Base-by-base conservation (phyloP, 1,139 yeast genomes). In the Taphrina pruni region DNA sequence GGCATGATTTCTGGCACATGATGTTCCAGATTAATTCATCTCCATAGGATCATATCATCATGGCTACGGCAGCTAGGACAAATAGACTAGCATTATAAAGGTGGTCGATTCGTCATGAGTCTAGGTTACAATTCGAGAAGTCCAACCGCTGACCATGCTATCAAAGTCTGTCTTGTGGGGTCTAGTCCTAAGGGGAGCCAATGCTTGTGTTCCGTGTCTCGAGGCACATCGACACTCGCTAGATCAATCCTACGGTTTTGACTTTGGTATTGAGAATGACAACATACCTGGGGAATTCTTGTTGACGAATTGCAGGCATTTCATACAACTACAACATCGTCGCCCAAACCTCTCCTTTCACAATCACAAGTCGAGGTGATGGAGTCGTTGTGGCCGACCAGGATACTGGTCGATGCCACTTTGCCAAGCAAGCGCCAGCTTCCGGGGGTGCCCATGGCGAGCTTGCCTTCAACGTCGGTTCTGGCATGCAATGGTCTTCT, bases 401-500 rank as follows among this genome's bases (percentile, higher is more conserved):
- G 20, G 36, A 21, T 17, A n/a, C 50, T 17, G 60, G 50, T 8
- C 32, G 21, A 21, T 56, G 60, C 20, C 46, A 56, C 14, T 38
- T 56, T 12, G 26, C 36, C 12, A 20, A 21, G 41, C 50, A 9
- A 21, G 60, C 11, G 11, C 12, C 58, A 3, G 21, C 20, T 6
- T 12, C 43, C 4, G 43, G 58, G 11, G 43, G 11, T 14, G 43
- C 21, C 21, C 41, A 38, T 36, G 36, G 36, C n/a, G 54, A 50
- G n/a, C 50, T 56, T 2, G 60, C 60, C 26, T 58, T 58, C 41
- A 41, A 39, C 50, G n/a, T 56, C 12, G 60, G 60, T 6, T 38
- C 50, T 39, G 60, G 60, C 12, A 38, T 58, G 38, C 62, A 58
- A 45, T 58, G 62, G 62, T 45, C 62, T 26, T 21, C 62, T n/a